phyloP scores from a whole-genome alignment of 257 asterid genomes.

The Knoxia roxburghii region DNA sequence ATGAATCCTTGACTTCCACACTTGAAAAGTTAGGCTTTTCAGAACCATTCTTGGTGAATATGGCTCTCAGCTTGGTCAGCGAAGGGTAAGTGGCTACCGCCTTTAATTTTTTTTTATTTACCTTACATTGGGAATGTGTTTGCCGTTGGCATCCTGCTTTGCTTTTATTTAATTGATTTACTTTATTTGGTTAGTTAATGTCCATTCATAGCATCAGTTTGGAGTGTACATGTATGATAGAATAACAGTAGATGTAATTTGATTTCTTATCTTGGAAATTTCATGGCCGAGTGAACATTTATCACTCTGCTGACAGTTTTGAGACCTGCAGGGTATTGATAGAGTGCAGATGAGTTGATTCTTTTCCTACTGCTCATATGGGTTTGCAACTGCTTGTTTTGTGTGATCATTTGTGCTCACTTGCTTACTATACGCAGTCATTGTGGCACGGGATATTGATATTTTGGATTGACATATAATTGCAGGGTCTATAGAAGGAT shows the following conservation, averaged over 20 bases:
- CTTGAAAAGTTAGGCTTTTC: slow-evolving; percentile 82
- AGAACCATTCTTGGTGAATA: slow-evolving; percentile 65
- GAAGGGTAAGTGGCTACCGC: slow-evolving; percentile 74
- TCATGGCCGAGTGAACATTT: slow-evolving; percentile 16
- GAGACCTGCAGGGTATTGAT: slow-evolving; percentile 15
- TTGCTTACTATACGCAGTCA: slow-evolving; percentile 34
- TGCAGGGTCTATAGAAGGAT: slow-evolving; percentile 99
- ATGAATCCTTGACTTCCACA: slow-evolving; percentile 72
- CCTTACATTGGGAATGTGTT: slow-evolving; percentile 5
- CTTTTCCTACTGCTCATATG: slow-evolving; percentile 17
- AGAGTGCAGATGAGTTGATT: slow-evolving; percentile 15
- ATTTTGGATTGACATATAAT: slow-evolving; percentile 90
- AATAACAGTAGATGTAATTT: neutral
- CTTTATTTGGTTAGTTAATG: neutral
- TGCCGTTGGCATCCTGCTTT: neutral
- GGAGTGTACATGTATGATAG: neutral
- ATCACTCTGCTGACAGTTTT: slow-evolving; percentile 12
- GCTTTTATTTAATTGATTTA: neutral
- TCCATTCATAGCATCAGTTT: neutral
- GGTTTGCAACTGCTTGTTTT: slow-evolving; percentile 26
- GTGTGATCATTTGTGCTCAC: slow-evolving; percentile 25
- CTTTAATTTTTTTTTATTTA: slow-evolving; percentile 1
- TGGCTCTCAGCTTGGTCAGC: slow-evolving; percentile 82
- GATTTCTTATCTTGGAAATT: neutral
- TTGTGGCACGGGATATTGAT: slow-evolving; percentile 74